Conservation (phyloP, 768 basidiomycete species). For the Suillus cothurnatus region DNA sequence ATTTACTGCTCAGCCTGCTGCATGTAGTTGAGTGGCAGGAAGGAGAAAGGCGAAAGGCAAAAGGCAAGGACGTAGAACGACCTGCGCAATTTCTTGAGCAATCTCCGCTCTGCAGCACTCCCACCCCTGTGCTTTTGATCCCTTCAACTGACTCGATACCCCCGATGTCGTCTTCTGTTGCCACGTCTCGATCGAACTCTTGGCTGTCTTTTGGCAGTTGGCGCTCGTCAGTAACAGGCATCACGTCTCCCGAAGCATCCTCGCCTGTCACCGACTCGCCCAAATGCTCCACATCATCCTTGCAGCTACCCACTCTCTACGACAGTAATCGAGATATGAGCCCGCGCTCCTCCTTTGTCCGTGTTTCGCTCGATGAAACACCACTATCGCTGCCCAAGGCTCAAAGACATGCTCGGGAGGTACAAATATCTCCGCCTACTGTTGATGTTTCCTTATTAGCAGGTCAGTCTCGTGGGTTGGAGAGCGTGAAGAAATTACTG, state of each 20-base stretch:
- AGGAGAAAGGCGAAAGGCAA: constrained; percentile 37
- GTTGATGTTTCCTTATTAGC: background rate
- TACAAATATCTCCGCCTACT: background rate
- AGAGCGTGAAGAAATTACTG: constrained; percentile 16
- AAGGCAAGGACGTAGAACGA: constrained; percentile 45
- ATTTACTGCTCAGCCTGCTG: constrained; percentile 48
- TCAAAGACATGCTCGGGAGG: background rate
- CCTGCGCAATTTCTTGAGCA: constrained; percentile 19
- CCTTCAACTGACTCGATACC: constrained; percentile 26
- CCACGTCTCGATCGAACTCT: constrained; percentile 40
- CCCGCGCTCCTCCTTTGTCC: constrained; percentile 37
- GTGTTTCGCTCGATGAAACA: constrained; percentile 39
- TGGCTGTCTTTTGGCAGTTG: constrained; percentile 47
- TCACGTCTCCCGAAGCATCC: constrained; percentile 32
- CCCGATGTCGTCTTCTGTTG: constrained; percentile 28
- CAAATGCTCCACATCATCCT: constrained; percentile 24
- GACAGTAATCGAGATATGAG: constrained; percentile 36
- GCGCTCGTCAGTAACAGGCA: constrained; percentile 40
- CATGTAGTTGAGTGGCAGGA: constrained; percentile 45
- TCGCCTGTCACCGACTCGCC: constrained; percentile 37
- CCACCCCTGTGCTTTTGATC: constrained; percentile 20
- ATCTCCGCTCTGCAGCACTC: constrained; percentile 12
- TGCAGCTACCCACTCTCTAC: constrained; percentile 29
- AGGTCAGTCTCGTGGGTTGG: constrained; percentile 6
- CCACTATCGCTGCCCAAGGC: constrained; percentile 33